A percentile compares a stretch with the other conserved stretches of the same genome.
Conservation (phyloP, 2,329 filamentous ascomycete species). For the Sporothrix globosa region DNA sequence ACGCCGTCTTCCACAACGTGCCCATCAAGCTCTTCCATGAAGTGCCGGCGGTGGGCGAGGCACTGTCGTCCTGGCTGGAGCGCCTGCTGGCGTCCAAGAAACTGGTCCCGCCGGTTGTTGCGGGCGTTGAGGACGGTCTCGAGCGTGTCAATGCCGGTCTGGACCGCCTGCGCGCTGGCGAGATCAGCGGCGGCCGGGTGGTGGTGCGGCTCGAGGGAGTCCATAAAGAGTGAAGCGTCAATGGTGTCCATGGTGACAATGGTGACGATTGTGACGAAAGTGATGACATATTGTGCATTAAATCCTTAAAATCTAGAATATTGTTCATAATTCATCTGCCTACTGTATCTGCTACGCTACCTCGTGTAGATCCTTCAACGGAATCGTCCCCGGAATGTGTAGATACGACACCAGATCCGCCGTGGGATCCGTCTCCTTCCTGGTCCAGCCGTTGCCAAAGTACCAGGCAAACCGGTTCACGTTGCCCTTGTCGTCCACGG, state of each 20-base stretch:
- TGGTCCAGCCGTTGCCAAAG: constrained; percentile 55
- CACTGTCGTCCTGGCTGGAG: constrained; percentile 68
- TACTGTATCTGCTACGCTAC: constrained; percentile 71
- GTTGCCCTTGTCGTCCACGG: constrained; percentile 41
- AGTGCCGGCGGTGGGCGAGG: constrained; percentile 63
- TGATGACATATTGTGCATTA: neutral
- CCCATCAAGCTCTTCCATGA: constrained; percentile 79
- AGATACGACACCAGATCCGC: constrained; percentile 49
- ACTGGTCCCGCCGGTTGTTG: constrained; percentile 65
- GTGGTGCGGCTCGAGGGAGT: constrained; percentile 52
- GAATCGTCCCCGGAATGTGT: constrained; percentile 56
- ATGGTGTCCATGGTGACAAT: too few species aligned
- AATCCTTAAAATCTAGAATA: too few species aligned
- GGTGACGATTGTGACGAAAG: too few species aligned
- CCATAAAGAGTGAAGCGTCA: neutral
- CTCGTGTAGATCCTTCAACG: constrained; percentile 67
- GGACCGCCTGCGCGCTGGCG: constrained; percentile 66
- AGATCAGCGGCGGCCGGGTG: constrained; percentile 68
- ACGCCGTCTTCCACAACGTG: constrained; percentile 63
- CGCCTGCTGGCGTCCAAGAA: constrained; percentile 58
- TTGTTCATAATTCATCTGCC: too few species aligned
- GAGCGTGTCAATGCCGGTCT: constrained; percentile 69
- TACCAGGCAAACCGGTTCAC: constrained; percentile 42
- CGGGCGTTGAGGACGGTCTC: constrained; percentile 65
- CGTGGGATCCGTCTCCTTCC: constrained; percentile 46